Evolutionary conservation across 176 grass and related monocot genomes (phyloP).

Genomic region (Oryza glaberrima): DNA sequence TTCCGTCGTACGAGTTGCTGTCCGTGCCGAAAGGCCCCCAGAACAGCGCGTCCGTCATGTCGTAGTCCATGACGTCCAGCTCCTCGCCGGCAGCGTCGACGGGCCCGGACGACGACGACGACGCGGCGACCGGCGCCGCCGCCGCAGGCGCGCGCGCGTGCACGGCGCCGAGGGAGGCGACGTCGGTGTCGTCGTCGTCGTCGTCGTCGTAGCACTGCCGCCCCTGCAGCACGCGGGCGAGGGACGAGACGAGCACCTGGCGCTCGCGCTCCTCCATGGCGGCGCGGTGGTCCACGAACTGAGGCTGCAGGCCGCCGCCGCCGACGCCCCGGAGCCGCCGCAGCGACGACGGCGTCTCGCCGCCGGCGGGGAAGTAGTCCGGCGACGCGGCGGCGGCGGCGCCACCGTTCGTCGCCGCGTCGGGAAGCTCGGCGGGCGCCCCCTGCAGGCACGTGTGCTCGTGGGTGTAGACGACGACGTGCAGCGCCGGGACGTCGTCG

Average conservation of each 20-base stretch:
- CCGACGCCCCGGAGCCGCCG: too few relatives aligned
- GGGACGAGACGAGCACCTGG: constrained; percentile 47
- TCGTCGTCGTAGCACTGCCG: background rate
- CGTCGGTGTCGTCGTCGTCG: too few relatives aligned
- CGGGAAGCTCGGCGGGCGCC: constrained; percentile 15
- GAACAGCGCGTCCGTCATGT: constrained; percentile 2
- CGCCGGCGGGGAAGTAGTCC: background rate
- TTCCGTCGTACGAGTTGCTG: background rate
- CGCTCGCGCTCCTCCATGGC: constrained; percentile 48
- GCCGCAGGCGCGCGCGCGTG: background rate
- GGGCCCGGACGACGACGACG: background rate
- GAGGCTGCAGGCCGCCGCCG: background rate
- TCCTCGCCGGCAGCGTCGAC: background rate
- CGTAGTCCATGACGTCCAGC: constrained; percentile 59
- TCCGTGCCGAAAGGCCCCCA: background rate
- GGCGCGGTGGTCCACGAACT: background rate
- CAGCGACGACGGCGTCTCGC: background rate
- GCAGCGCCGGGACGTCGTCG: constrained; percentile 37
- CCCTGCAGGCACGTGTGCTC: constrained; percentile 59
- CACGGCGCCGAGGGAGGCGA: background rate
- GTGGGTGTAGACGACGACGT: constrained; percentile 51
- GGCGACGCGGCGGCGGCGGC: background rate
- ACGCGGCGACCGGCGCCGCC: background rate
- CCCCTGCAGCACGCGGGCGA: constrained; percentile 48
- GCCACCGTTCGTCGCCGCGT: background rate